Percentiles rank a stretch among this genome's conserved stretches.
phyloP scores from a whole-genome alignment of 2,329 filamentous ascomycete species.

The Podosphaera fusca region DNA sequence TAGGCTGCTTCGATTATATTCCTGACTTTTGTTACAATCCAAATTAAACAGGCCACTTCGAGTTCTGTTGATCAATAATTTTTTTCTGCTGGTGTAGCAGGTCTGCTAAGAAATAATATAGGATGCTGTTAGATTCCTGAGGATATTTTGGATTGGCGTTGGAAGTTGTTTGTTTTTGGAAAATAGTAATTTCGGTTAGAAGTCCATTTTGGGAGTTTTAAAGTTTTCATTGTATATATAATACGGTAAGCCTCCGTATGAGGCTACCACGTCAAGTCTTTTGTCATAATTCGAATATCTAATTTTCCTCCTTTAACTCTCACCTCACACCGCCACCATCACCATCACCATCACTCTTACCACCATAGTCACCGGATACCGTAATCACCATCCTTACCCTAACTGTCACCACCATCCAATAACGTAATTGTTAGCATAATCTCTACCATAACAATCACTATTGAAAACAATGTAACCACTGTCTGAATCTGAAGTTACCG shows the following conservation, averaged over 20 bases:
- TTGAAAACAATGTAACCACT: background rate
- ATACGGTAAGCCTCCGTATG: background rate
- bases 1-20: too few species aligned
- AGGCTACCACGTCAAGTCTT: background rate
- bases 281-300: background rate
- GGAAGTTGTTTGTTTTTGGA: too few species aligned
- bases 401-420: background rate
- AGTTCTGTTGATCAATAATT: background rate
- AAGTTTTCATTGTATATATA: background rate
- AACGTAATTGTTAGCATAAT: background rate
- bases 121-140: too few species aligned
- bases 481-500: background rate
- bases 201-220: too few species aligned
- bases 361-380: background rate
- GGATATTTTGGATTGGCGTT: too few species aligned
- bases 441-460: background rate
- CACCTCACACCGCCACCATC: background rate
- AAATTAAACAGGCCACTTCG: background rate
- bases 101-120: background rate
- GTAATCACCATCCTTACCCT: background rate
- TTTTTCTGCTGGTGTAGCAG: background rate
- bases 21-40: background rate
- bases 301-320: background rate
- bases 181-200: too few species aligned
- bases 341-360: background rate